Percentiles rank a stretch among this genome's conserved stretches.
These are phyloP conservation scores for Silybum marianum DNA, from an alignment of 129 eudicot species.

Conservation along the genomic window DNA sequence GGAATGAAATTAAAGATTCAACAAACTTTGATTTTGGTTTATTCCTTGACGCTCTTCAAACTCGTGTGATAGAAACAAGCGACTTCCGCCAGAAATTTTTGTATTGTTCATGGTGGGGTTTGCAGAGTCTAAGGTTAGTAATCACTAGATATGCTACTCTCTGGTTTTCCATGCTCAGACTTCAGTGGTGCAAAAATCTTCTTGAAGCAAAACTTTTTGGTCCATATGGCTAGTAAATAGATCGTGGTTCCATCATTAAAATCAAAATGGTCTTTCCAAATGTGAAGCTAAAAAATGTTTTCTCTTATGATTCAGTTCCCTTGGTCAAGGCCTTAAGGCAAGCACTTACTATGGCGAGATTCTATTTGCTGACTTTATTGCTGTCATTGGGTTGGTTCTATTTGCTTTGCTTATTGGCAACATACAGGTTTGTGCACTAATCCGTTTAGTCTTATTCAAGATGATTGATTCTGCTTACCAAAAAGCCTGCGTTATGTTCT, in stretches of 20 bases:
- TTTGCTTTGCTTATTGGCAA: conserved; percentile 84
- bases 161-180: not conserved
- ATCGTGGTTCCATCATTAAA: not conserved
- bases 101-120: conserved; percentile 92
- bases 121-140: conserved; percentile 62
- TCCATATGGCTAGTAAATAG: too few relatives aligned
- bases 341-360: conserved; percentile 65
- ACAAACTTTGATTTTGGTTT: conserved; percentile 70
- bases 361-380: conserved; percentile 56
- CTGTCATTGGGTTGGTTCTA: conserved; percentile 60
- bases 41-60: conserved; percentile 70
- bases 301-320: conserved; percentile 50
- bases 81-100: conserved; percentile 44
- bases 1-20: conserved; percentile 37
- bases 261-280: not conserved
- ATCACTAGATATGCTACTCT: not conserved
- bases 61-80: conserved; percentile 41
- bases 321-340: conserved; percentile 79
- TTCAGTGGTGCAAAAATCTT: not conserved
- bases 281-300: not conserved
- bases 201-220: not conserved
- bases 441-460: not conserved
- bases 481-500: not conserved
- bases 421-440: conserved; percentile 63
- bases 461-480: not conserved